phyloP scores from a whole-genome alignment of 2,329 filamentous ascomycete genomes.

The Colletotrichum tropicicola region DNA sequence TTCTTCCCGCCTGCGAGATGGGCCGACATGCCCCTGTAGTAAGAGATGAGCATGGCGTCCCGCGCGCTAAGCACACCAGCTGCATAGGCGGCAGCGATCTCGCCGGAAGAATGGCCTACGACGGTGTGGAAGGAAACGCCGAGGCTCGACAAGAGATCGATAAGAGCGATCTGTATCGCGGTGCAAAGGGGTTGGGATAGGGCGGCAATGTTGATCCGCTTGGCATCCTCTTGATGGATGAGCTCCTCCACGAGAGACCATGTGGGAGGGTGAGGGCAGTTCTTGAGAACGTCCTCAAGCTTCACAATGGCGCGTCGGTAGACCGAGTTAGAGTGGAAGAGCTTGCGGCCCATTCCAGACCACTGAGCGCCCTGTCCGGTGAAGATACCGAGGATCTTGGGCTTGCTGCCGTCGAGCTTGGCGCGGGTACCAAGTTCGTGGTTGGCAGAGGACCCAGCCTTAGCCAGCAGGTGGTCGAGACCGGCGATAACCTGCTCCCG shows the following conservation, averaged over 20 bases:
- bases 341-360: slow-evolving; percentile 41
- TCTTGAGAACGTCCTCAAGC: slow-evolving; percentile 28
- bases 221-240: slow-evolving; percentile 15
- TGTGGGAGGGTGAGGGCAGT: neutral
- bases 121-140: slow-evolving; percentile 30
- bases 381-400: slow-evolving; percentile 39
- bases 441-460: slow-evolving; percentile 11
- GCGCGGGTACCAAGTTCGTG: slow-evolving; percentile 24
- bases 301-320: slow-evolving; percentile 29
- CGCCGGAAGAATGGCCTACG: slow-evolving; percentile 36
- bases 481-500: slow-evolving; percentile 1
- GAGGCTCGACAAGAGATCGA: slow-evolving; percentile 29
- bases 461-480: slow-evolving; percentile 17
- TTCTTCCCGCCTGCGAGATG: slow-evolving; percentile 26
- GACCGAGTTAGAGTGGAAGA: slow-evolving; percentile 27
- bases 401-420: slow-evolving; percentile 19
- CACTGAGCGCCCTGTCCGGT: slow-evolving; percentile 46
- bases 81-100: slow-evolving; percentile 48
- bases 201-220: slow-evolving; percentile 32
- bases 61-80: slow-evolving; percentile 33
- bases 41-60: slow-evolving; percentile 34
- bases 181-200: slow-evolving; percentile 33
- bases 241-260: slow-evolving; percentile 34
- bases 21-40: slow-evolving; percentile 32
- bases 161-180: slow-evolving; percentile 34